A percentile compares a stretch with the other conserved stretches of the same genome.
Conservation (phyloP, 805 yeast species). For the Nadsonia fulvescens region DNA sequence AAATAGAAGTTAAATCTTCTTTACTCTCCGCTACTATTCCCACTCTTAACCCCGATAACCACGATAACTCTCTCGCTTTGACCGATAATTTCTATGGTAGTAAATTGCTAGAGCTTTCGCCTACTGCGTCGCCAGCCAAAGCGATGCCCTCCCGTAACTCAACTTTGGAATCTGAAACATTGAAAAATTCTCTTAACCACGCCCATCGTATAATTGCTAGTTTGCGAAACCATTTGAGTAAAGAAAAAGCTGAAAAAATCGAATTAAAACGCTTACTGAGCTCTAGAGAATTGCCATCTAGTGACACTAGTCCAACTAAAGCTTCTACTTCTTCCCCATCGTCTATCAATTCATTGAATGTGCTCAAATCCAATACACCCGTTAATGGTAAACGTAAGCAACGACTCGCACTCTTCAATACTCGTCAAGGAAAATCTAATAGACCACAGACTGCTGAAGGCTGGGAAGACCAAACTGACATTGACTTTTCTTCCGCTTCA, state of each 20-base stretch:
- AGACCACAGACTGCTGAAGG: conserved; percentile 6
- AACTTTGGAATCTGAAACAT: conserved; percentile 41
- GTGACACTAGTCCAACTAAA: conserved; percentile 2
- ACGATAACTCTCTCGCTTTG: conserved; percentile 7
- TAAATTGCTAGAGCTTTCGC: conserved; percentile 15
- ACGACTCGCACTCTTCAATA: conserved; percentile 6
- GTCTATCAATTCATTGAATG: conserved; percentile 2
- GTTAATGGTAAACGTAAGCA: too few relatives aligned
- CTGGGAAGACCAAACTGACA: conserved; percentile 8
- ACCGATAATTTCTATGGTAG: conserved; percentile 8
- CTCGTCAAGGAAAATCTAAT: conserved; percentile 1
- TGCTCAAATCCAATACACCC: too few relatives aligned
- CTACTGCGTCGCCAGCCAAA: conserved; percentile 19
- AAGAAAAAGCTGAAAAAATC: conserved; percentile 25
- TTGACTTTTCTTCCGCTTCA: background rate
- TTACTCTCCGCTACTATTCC: conserved; percentile 2
- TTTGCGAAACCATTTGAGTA: conserved; percentile 33
- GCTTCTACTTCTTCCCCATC: background rate
- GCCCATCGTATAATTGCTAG: conserved; percentile 45
- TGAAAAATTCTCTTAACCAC: conserved; percentile 42
- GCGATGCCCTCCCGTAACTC: conserved; percentile 16
- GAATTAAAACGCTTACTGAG: conserved; percentile 17
- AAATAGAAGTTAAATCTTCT: conserved; percentile 6
- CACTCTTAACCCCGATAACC: conserved; percentile 3
- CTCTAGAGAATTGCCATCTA: conserved; percentile 8